Evolutionary conservation across 2,329 filamentous ascomycete genomes (phyloP).

Genomic region (Ramularia endophylla): DNA sequence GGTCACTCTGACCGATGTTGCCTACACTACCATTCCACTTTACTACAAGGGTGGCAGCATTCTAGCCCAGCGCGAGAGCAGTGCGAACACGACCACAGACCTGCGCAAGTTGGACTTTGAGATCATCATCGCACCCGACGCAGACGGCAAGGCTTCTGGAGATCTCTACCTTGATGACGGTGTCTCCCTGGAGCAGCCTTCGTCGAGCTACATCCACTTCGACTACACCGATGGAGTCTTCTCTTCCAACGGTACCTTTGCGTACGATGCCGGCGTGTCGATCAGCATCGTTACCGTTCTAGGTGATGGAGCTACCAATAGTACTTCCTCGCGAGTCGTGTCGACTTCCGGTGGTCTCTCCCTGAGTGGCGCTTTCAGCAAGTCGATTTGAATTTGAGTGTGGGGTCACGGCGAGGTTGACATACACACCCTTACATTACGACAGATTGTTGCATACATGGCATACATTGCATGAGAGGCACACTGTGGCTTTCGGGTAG

Average conservation of each 20-base stretch:
- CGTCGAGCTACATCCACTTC: conserved; percentile 55
- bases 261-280: conserved; percentile 40
- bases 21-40: conserved; percentile 55
- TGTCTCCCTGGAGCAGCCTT: conserved; percentile 55
- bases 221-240: conserved; percentile 36
- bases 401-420: not conserved
- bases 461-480: no score
- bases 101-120: conserved; percentile 62
- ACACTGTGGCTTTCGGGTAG: no score
- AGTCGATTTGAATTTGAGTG: not conserved
- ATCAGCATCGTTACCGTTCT: conserved; percentile 50
- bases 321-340: conserved; percentile 1
- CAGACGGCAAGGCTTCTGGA: conserved; percentile 58
- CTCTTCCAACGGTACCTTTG: conserved; percentile 14
- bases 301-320: conserved; percentile 23
- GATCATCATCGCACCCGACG: conserved; percentile 61
- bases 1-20: conserved; percentile 41
- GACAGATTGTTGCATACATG: no score
- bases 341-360: conserved; percentile 4
- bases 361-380: conserved; percentile 1
- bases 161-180: conserved; percentile 75
- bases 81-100: conserved; percentile 57
- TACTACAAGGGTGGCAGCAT: conserved; percentile 61
- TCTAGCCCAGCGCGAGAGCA: conserved; percentile 52
- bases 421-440: no score